phyloP scores from a whole-genome alignment of 345 rosid genomes.

The Eucalyptus sp. region DNA sequence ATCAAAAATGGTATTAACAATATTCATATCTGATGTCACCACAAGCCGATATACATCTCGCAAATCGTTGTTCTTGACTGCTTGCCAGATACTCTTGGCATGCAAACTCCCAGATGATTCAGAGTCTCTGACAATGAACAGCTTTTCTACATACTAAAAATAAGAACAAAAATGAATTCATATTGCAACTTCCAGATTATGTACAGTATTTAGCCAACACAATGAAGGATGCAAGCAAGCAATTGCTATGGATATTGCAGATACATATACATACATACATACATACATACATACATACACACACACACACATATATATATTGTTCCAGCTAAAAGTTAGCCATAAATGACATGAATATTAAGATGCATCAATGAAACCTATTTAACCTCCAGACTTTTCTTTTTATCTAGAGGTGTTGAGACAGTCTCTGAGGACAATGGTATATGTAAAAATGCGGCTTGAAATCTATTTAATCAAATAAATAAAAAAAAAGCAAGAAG shows the following conservation, averaged over 20 bases:
- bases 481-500: not conserved
- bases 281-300: no score
- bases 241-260: not conserved
- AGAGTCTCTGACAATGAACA: conserved; percentile 29
- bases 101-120: conserved; percentile 6
- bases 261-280: no score
- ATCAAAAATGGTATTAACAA: conserved; percentile 48
- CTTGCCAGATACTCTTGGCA: conserved; percentile 49
- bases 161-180: not conserved
- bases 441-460: not conserved
- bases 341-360: not conserved
- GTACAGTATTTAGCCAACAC: not conserved
- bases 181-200: not conserved
- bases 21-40: conserved; percentile 33
- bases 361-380: not conserved
- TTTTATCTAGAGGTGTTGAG: not conserved
- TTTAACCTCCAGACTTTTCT: not conserved
- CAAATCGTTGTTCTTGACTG: conserved; percentile 49
- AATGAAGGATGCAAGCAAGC: not conserved
- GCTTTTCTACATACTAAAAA: conserved; percentile 65
- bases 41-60: conserved; percentile 58
- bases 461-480: not conserved
- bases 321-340: not conserved
- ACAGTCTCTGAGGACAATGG: not conserved
- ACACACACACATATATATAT: not conserved